Evolutionary conservation across 2,329 filamentous ascomycete genomes (phyloP), one percentile per base, ranked within the genome.

Genomic region (Fusarium sp.): DNA sequence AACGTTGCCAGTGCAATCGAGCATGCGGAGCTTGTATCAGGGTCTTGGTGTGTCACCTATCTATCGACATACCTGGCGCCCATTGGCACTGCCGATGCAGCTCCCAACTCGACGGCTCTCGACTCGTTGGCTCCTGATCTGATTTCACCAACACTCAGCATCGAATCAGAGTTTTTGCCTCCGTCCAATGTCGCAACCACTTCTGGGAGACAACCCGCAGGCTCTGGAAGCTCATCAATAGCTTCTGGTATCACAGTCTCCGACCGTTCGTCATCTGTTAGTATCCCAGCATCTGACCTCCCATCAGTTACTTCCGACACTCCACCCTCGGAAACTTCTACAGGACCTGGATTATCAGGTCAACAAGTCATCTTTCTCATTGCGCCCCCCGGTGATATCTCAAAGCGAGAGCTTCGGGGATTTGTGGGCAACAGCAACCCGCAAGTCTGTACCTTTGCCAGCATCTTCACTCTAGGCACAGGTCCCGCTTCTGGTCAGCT

Each of bases 51-150:
- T 29, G 35, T 49, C 33, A 62, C 59, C 16, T 62, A 62, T 33
- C 20, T 62, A 17, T 62, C 59, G 42, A 62, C 59, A 8, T 62
- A 62, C 42, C 40, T 62, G 29, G 42, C 40, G 6, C 59, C 59
- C 16, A 33, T 62, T 9, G 36, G 56, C 7, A 59, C 56, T 31
- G 35, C 36, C 16, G 24, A 6, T 4, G 11, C 56, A 20, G 36
- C 36, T 42, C 36, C 35, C 16, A 38, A 29, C 17, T 42, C 56
- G 10, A 20, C 36, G 10, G 56, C 7, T 10, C 36, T 59, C 11
- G 56, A 59, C 22, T 31, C 24, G 11, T 59, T 24, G 36, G 17
- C 56, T 59, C 56, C 36, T 42, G 17, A 16, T 24, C 10, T 59
- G 11, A 16, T 9, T 16, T 42, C 35, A 6, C 24, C 56, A 22